A percentile compares a stretch with the other conserved stretches of the same genome.
These are phyloP conservation scores for Lentithecium fluviatile DNA, from an alignment of 495 filamentous ascomycete genomes.

Conservation along the genomic window DNA sequence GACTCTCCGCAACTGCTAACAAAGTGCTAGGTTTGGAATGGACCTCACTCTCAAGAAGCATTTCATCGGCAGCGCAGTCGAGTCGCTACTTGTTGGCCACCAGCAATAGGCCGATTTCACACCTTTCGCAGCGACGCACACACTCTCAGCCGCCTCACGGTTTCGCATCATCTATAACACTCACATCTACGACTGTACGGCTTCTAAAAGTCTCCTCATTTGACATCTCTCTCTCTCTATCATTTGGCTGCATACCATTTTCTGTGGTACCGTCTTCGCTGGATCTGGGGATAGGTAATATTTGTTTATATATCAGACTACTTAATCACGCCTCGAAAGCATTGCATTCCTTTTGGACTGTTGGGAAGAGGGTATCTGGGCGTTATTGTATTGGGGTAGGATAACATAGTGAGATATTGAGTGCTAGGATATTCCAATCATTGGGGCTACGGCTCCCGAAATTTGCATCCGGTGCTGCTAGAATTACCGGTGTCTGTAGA, in stretches of 20 bases:
- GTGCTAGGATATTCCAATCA: too few relatives aligned
- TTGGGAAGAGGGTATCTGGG: not conserved
- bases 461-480: too few relatives aligned
- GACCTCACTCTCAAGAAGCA: conserved; percentile 32
- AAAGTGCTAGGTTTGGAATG: conserved; percentile 25
- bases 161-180: not conserved
- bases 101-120: conserved; percentile 3
- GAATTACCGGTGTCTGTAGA: too few relatives aligned
- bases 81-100: conserved; percentile 23
- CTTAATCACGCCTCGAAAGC: conserved; percentile 3
- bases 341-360: not conserved
- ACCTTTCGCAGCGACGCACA: too few relatives aligned
- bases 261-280: too few relatives aligned
- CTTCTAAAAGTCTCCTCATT: not conserved
- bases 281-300: not conserved
- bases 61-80: conserved; percentile 35
- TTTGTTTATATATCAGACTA: not conserved
- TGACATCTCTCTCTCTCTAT: too few relatives aligned
- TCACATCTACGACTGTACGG: not conserved
- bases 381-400: too few relatives aligned
- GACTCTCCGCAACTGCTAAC: not conserved
- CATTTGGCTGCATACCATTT: too few relatives aligned
- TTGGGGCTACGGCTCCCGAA: too few relatives aligned
- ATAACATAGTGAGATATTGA: too few relatives aligned
- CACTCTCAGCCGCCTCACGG: not conserved